Conservation (phyloP, 2,329 filamentous ascomycete species). For the Nothopassalora personata region DNA sequence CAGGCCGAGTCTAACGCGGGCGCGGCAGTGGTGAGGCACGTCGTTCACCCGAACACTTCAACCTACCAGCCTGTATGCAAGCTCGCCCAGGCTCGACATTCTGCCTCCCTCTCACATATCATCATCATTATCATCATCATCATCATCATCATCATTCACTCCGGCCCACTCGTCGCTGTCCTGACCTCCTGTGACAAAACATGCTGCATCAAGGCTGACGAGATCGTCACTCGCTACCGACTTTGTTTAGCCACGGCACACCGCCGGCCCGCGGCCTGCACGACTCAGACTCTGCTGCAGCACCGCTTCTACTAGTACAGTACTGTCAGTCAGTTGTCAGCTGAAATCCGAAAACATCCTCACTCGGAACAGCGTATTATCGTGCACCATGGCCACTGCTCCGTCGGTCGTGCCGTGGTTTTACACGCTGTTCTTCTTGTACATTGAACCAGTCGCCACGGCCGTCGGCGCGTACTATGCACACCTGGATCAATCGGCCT, state of each 20-base stretch:
- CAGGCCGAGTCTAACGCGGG: too few species aligned
- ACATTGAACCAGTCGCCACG: conserved; percentile 59
- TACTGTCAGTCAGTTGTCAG: not conserved
- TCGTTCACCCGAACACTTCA: too few species aligned
- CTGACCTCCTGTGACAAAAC: too few species aligned
- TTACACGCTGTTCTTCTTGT: conserved; percentile 70
- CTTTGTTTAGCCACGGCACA: not conserved
- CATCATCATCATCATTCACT: not conserved
- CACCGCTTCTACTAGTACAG: too few species aligned
- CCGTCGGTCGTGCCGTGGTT: conserved; percentile 47
- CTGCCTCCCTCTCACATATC: too few species aligned
- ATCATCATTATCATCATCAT: too few species aligned
- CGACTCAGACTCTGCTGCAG: not conserved
- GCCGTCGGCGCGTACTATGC: conserved; percentile 51
- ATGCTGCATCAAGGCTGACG: not conserved
- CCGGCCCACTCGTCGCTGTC: not conserved
- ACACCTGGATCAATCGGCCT: conserved; percentile 47
- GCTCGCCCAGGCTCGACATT: too few species aligned
- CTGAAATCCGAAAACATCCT: not conserved
- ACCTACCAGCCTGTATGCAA: too few species aligned
- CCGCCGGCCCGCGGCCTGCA: not conserved
- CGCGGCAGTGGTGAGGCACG: too few species aligned
- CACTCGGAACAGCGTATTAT: not conserved
- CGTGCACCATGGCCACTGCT: not conserved
- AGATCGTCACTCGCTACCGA: not conserved